A percentile compares a stretch with the other conserved stretches of the same genome.
Evolutionary conservation across 345 rosid genomes (phyloP).

Genomic region (Populus ilicifolia): DNA sequence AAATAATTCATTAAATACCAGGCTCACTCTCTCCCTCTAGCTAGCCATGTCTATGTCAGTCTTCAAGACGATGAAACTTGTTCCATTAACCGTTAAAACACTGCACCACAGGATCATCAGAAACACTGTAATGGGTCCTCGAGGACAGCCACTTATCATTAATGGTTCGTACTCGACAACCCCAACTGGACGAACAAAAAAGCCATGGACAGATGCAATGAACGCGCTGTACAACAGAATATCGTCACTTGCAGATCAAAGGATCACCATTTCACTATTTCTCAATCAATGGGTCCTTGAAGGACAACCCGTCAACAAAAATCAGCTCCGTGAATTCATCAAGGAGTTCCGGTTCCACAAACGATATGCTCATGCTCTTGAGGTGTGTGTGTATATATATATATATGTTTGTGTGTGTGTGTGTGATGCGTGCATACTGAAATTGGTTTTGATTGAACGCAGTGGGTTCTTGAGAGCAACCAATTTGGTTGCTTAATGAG

Average conservation of each 20-base stretch:
- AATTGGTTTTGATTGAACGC: background rate
- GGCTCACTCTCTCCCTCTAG: too few species aligned
- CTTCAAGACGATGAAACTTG: background rate
- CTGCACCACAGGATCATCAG: background rate
- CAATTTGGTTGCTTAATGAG: background rate
- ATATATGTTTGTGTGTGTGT: too few species aligned
- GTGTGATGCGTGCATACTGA: too few species aligned
- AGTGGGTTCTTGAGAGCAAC: background rate
- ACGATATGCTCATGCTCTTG: slow-evolving; percentile 38
- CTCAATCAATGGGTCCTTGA: slow-evolving; percentile 45
- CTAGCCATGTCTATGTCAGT: background rate
- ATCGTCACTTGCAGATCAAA: slow-evolving; percentile 27
- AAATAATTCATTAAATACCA: too few species aligned
- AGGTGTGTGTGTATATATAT: slow-evolving; percentile 34
- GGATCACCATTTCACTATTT: slow-evolving; percentile 28
- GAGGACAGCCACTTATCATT: background rate
- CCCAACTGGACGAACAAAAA: background rate
- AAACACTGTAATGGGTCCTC: background rate
- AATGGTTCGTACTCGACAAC: background rate
- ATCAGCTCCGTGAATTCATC: slow-evolving; percentile 12
- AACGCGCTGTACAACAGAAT: slow-evolving; percentile 25
- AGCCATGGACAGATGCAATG: background rate
- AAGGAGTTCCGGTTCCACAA: slow-evolving; percentile 19
- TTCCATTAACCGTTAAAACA: background rate
- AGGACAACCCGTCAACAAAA: slow-evolving; percentile 22